phyloP scores from a whole-genome alignment of 129 eudicot genomes.

The Chrysanthemum makinoi region DNA sequence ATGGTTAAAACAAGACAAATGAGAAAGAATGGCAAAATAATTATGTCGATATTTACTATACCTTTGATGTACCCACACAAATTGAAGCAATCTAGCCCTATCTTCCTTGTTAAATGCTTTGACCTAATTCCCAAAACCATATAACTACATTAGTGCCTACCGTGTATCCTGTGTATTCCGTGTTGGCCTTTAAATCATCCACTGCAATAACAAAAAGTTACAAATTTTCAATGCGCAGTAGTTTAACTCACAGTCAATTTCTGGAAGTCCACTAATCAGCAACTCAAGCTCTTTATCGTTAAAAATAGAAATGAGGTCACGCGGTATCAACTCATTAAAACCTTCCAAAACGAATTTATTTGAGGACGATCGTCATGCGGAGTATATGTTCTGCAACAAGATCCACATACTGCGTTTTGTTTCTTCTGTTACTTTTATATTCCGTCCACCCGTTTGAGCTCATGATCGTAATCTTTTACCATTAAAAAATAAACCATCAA shows the following conservation, averaged over 20 bases:
- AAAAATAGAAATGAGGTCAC: conserved; percentile 83
- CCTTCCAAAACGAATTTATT: conserved; percentile 90
- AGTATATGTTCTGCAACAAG: conserved; percentile 98
- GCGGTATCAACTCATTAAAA: conserved; percentile 81
- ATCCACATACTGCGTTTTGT: conserved; percentile 96
- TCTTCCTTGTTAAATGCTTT: conserved; percentile 88
- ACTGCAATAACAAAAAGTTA: conserved; percentile 45
- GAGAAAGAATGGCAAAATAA: not conserved
- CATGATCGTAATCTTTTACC: conserved; percentile 82
- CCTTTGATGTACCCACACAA: conserved; percentile 99
- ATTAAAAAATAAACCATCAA: conserved; percentile 8
- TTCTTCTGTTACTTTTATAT: conserved; percentile 91
- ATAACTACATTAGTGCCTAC: conserved; percentile 62
- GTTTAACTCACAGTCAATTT: conserved; percentile 76
- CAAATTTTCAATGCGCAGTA: not conserved
- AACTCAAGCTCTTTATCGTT: conserved; percentile 98
- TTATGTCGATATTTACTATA: conserved; percentile 27
- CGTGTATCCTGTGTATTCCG: conserved; percentile 92
- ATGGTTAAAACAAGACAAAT: too few species aligned
- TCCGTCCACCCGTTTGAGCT: conserved; percentile 98
- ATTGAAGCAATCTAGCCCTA: conserved; percentile 87
- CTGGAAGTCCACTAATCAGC: conserved; percentile 96
- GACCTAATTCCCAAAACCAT: conserved; percentile 99
- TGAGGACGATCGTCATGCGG: conserved; percentile 98
- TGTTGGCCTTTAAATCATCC: conserved; percentile 91